Evolutionary conservation across 495 filamentous ascomycete species (phyloP), one percentile per base, ranked within the genome.

Genomic region (Geopyxis carbonaria): DNA sequence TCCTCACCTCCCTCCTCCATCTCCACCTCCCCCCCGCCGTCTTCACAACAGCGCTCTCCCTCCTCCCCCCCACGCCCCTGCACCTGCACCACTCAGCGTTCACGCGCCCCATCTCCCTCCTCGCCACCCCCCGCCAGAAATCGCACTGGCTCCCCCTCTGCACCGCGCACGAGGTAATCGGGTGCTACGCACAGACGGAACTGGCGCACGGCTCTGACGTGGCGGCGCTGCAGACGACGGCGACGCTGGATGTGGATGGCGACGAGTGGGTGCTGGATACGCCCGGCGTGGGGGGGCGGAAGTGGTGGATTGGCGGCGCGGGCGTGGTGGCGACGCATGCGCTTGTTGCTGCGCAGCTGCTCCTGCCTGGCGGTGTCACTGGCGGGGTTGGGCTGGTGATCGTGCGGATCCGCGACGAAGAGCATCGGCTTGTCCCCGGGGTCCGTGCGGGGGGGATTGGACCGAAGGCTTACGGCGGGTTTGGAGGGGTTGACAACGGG

Each of bases 301-400:
- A 84, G 53, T 84, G 76, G 77, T 83, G 78, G 78, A 78, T 80
- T 48, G 78, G 78, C 0, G 75, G 72, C 18, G 61, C 81, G 4
- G 78, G 78, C 32, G 58, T 70, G n/a, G 70, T 73, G 7, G 77
- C 78, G 14, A 83, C 79, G 45, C 68, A 80, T 57, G 77, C 78
- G 0, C 69, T 76, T 19, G 78, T 84, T 1, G 75, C 81, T 72
- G 78, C 78, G 8, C 43, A 47, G 8, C 46, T 55, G 7, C 28
- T 47, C 16, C 23, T 55, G 5, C 50, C 51, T 4, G 22, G 22
- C 14, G 25, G 37, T 22, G 80, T 50, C 57, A 79, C 28, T 64
- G 67, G 70, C 44, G 78, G 78, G 1, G 77, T 78, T 18, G 78
- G 83, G 46, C 75, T 78, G 8, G 83, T 84, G 51, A 69, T 84